These are phyloP conservation scores for Arthrobotrys megalospora DNA, from an alignment of 2,329 filamentous ascomycete species.

Conservation along the genomic window DNA sequence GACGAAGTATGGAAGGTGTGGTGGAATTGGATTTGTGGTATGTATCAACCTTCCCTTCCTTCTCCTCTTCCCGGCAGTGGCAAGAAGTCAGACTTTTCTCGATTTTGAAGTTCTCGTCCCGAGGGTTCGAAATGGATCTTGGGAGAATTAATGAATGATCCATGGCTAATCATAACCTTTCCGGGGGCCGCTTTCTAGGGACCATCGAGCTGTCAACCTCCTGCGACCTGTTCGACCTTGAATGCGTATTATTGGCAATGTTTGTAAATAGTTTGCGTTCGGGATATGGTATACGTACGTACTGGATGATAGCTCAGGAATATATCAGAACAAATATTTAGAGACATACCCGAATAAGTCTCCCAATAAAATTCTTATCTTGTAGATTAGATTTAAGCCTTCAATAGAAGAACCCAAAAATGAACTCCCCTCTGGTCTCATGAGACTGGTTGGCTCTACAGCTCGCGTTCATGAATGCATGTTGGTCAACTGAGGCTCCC, in stretches of 20 bases:
- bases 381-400: too few species aligned
- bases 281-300: background rate
- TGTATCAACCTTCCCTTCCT: background rate
- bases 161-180: background rate
- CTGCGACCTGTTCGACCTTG: slow-evolving; percentile 15
- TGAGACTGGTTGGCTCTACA: background rate
- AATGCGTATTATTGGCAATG: slow-evolving; percentile 41
- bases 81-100: background rate
- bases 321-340: background rate
- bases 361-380: too few species aligned
- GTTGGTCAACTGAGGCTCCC: too few species aligned
- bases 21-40: slow-evolving; percentile 13
- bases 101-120: too few species aligned
- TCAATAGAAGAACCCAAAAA: too few species aligned
- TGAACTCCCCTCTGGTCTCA: background rate
- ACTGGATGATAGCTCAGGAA: background rate
- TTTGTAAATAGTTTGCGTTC: slow-evolving; percentile 5
- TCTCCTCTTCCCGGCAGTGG: background rate
- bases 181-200: background rate
- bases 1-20: slow-evolving; percentile 34
- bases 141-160: background rate
- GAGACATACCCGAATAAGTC: too few species aligned
- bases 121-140: too few species aligned
- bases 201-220: slow-evolving; percentile 16
- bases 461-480: too few species aligned